These are phyloP conservation scores for Lepidium didymum DNA, from an alignment of 345 rosid genomes.

Conservation along the genomic window DNA sequence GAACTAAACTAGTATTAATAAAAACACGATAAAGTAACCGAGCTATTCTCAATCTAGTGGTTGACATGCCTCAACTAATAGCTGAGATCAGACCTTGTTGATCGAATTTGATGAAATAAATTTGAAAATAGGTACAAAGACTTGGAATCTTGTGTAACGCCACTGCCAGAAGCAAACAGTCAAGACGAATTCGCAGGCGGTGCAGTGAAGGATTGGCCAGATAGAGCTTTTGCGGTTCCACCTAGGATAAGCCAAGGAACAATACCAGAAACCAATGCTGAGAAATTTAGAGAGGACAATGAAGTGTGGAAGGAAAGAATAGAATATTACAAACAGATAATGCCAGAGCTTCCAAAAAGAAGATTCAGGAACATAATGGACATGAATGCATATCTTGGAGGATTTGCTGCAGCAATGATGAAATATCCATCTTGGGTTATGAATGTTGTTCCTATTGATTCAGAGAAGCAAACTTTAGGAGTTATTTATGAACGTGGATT, in stretches of 20 bases:
- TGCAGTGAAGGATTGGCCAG: constrained; percentile 76
- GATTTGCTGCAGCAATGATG: constrained; percentile 67
- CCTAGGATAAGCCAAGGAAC: constrained; percentile 71
- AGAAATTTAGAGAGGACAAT: constrained; percentile 58
- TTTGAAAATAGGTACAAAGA: constrained; percentile 49
- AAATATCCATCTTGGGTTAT: constrained; percentile 88
- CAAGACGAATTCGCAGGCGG: constrained; percentile 82
- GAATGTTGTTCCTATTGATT: constrained; percentile 77
- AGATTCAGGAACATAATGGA: constrained; percentile 86
- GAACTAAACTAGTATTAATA: no score
- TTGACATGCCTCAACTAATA: no score
- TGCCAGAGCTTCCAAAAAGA: constrained; percentile 48
- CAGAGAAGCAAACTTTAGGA: constrained; percentile 72
- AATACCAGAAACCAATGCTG: constrained; percentile 52
- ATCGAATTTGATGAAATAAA: not conserved
- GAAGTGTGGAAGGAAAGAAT: constrained; percentile 71
- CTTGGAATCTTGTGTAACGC: constrained; percentile 82
- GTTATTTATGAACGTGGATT: constrained; percentile 73
- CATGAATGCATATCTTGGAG: constrained; percentile 93
- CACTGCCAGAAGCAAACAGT: constrained; percentile 66
- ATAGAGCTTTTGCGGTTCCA: constrained; percentile 68
- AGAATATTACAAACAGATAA: constrained; percentile 49
- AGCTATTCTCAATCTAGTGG: no score
- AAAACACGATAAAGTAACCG: no score
- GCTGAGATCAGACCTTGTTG: no score